phyloP scores from a whole-genome alignment of 1,139 yeast species.

The Diutina catenulata region DNA sequence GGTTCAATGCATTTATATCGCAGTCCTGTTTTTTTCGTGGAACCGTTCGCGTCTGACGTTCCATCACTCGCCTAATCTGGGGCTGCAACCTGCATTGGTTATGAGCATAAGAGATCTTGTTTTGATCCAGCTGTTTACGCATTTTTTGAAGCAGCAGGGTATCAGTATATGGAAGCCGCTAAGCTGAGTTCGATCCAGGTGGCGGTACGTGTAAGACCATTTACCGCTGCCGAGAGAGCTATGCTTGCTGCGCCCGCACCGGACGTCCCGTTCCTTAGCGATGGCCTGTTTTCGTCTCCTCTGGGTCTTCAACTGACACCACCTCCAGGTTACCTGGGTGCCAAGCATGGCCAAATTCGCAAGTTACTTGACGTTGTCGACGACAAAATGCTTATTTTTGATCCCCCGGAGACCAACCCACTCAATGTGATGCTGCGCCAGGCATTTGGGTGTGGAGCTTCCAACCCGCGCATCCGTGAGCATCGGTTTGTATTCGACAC shows the following conservation, averaged over 20 bases:
- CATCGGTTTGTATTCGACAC: constrained; percentile 76
- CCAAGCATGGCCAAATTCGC: constrained; percentile 43
- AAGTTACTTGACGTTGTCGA: constrained; percentile 76
- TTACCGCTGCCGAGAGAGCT: constrained; percentile 45
- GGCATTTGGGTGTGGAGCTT: background rate
- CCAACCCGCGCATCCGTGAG: constrained; percentile 28
- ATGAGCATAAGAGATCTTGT: too few species aligned
- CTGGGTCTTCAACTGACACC: constrained; percentile 8
- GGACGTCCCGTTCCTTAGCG: constrained; percentile 39
- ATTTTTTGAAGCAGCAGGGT: too few species aligned
- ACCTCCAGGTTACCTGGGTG: constrained; percentile 6
- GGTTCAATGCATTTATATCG: too few species aligned
- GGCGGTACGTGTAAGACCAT: constrained; percentile 79
- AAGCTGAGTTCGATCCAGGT: constrained; percentile 63
- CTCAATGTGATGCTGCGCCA: constrained; percentile 30
- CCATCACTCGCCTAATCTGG: too few species aligned
- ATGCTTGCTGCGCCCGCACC: constrained; percentile 28
- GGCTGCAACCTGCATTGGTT: too few species aligned
- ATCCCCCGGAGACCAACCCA: constrained; percentile 74
- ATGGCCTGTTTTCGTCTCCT: constrained; percentile 33
- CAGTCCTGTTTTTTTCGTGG: too few species aligned
- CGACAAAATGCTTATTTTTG: constrained; percentile 80
- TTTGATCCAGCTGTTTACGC: too few species aligned
- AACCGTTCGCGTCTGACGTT: too few species aligned
- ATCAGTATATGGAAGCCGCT: constrained; percentile 5